Conservation (phyloP, 73 alveolate genomes). For the Tetrahymena malaccensis region DNA sequence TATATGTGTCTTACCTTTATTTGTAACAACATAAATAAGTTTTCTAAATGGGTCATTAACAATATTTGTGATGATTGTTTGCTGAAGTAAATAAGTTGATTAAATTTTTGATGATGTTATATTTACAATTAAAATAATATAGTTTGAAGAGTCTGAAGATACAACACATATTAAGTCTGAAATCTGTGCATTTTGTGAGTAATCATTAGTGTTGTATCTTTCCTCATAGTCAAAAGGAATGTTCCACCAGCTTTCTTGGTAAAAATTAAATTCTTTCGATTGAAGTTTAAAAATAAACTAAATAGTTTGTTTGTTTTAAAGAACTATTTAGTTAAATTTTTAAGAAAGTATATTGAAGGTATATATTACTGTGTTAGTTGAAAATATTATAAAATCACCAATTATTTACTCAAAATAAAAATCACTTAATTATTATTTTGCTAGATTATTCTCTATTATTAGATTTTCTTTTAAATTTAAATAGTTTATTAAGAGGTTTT, state of each 20-base stretch:
- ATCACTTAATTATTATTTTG: neutral
- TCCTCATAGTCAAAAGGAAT: neutral
- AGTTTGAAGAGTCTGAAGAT: neutral
- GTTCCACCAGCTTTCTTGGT: neutral
- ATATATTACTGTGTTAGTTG: neutral
- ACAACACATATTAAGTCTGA: neutral
- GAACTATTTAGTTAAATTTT: neutral
- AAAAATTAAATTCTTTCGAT: too few relatives aligned
- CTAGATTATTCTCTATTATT: neutral
- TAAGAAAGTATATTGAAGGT: neutral
- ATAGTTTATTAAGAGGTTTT: neutral
- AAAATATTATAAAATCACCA: neutral
- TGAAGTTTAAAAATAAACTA: neutral
- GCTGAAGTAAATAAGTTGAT: neutral
- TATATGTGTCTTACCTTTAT: neutral
- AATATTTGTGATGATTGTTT: neutral
- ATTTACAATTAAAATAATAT: too few relatives aligned
- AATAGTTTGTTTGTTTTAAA: neutral
- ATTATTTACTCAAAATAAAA: neutral
- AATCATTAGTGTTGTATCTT: neutral
- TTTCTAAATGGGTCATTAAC: neutral
- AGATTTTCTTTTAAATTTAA: neutral
- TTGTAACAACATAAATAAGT: neutral
- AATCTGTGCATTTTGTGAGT: too few relatives aligned
- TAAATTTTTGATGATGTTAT: too few relatives aligned